phyloP scores from a whole-genome alignment of 2,329 filamentous ascomycete genomes.

The Ophiostoma sp. region DNA sequence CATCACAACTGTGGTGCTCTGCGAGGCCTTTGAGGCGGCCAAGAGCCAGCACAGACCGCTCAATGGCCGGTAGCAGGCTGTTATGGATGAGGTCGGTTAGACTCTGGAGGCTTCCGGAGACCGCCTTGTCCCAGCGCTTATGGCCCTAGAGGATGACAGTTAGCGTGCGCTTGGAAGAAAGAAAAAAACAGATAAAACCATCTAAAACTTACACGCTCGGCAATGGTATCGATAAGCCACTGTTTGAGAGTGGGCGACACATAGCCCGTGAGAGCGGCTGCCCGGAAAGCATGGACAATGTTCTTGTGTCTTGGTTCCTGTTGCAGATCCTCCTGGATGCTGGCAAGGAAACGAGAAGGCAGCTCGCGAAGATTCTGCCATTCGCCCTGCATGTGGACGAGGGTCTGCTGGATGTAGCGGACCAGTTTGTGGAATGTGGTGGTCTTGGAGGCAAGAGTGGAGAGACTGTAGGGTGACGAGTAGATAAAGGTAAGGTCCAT shows the following conservation, averaged over 20 bases:
- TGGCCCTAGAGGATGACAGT: slow-evolving; percentile 2
- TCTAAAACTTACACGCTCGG: slow-evolving; percentile 53
- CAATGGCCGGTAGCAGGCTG: slow-evolving; percentile 81
- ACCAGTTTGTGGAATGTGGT: slow-evolving; percentile 83
- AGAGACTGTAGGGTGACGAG: slow-evolving; percentile 71
- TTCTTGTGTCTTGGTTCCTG: slow-evolving; percentile 47
- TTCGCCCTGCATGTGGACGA: slow-evolving; percentile 72
- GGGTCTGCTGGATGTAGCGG: slow-evolving; percentile 75
- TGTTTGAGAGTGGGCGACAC: slow-evolving; percentile 71
- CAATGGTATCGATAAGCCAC: slow-evolving; percentile 80
- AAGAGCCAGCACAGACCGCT: slow-evolving; percentile 74
- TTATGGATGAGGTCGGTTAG: slow-evolving; percentile 76
- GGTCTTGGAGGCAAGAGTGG: slow-evolving; percentile 77
- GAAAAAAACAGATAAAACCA: neutral
- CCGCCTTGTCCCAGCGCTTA: slow-evolving; percentile 79
- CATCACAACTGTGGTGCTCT: slow-evolving; percentile 60
- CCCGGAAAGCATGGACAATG: slow-evolving; percentile 73
- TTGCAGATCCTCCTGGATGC: slow-evolving; percentile 69
- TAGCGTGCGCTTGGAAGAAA: neutral
- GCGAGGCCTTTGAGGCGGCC: slow-evolving; percentile 80
- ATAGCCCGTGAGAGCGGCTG: slow-evolving; percentile 78
- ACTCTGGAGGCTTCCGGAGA: slow-evolving; percentile 69
- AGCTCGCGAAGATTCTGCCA: slow-evolving; percentile 79
- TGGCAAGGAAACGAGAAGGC: slow-evolving; percentile 69
- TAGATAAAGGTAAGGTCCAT: slow-evolving; percentile 81